Evolutionary conservation across 2,329 filamentous ascomycete genomes (phyloP).

Genomic region (Biscogniauxia mediterranea): DNA sequence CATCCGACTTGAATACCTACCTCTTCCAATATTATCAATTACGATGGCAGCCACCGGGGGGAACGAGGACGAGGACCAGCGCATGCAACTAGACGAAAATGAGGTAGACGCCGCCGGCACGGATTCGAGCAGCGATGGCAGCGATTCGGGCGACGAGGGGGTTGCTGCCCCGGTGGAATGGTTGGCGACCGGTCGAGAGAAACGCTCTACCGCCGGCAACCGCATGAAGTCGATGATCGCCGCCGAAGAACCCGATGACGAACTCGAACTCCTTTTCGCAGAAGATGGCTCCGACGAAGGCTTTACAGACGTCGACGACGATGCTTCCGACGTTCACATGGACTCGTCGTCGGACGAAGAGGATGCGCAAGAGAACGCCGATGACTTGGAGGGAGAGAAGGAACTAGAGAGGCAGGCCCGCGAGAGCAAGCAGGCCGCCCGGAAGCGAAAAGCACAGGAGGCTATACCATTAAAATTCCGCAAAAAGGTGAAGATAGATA

Average conservation of each 20-base stretch:
- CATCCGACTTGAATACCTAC: not conserved
- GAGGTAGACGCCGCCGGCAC: conserved; percentile 34
- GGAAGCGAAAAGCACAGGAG: conserved; percentile 80
- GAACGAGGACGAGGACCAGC: conserved; percentile 31
- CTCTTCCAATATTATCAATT: conserved; percentile 35
- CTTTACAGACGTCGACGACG: conserved; percentile 67
- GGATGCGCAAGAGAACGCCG: conserved; percentile 65
- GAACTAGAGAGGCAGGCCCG: conserved; percentile 77
- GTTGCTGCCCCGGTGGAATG: conserved; percentile 53
- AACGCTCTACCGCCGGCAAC: conserved; percentile 80
- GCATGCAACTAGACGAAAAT: conserved; percentile 32
- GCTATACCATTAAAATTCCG: conserved; percentile 68
- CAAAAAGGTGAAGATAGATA: conserved; percentile 71
- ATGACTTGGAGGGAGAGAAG: conserved; percentile 83
- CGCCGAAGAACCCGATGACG: conserved; percentile 67
- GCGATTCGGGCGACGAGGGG: conserved; percentile 30
- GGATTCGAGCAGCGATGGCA: conserved; percentile 38
- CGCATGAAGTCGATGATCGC: conserved; percentile 77
- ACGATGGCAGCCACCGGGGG: conserved; percentile 41
- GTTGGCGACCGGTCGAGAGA: conserved; percentile 70
- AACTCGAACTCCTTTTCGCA: conserved; percentile 73
- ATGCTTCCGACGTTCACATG: conserved; percentile 75
- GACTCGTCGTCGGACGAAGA: conserved; percentile 84
- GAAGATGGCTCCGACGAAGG: conserved; percentile 68
- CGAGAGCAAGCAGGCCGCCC: conserved; percentile 61